Conservation (phyloP, 139 green algal species). For the Tetraselmis striata region DNA sequence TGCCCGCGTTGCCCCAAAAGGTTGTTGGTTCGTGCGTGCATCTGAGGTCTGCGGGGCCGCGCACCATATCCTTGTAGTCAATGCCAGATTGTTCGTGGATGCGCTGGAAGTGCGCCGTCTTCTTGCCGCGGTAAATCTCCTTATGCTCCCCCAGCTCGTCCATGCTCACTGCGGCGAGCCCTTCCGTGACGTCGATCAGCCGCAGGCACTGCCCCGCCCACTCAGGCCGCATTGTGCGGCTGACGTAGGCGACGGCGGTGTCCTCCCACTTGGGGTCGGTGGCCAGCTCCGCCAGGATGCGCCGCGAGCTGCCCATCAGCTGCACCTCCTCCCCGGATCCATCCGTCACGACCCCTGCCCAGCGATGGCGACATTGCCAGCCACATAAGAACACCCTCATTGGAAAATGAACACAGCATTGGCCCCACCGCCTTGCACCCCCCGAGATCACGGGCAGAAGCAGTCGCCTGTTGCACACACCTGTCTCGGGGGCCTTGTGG, state of each 20-base stretch:
- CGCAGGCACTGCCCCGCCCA: constrained; percentile 49
- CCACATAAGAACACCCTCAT: too few species aligned
- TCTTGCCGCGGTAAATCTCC: constrained; percentile 55
- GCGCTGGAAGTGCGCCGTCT: constrained; percentile 51
- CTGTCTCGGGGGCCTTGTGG: too few species aligned
- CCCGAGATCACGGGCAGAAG: too few species aligned
- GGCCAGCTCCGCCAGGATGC: constrained; percentile 42
- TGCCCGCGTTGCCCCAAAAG: too few species aligned
- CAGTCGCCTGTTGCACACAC: too few species aligned
- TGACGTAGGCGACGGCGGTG: constrained; percentile 46
- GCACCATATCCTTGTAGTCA: constrained; percentile 44
- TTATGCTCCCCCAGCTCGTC: constrained; percentile 16
- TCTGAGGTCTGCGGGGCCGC: too few species aligned
- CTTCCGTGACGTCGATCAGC: constrained; percentile 31
- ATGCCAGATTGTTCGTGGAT: constrained; percentile 50
- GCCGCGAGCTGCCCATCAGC: constrained; percentile 34
- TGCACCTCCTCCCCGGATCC: constrained; percentile 24
- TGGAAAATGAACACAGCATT: too few species aligned
- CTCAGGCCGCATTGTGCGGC: constrained; percentile 42
- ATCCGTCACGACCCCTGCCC: constrained; percentile 38
- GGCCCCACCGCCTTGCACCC: too few species aligned
- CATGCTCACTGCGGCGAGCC: not conserved
- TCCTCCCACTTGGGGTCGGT: constrained; percentile 34
- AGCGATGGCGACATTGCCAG: too few species aligned
- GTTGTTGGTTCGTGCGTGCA: too few species aligned